A percentile compares a stretch with the other conserved stretches of the same genome.
phyloP scores from a whole-genome alignment of 2,329 filamentous ascomycete genomes.

The Colletotrichum higginsianum region DNA sequence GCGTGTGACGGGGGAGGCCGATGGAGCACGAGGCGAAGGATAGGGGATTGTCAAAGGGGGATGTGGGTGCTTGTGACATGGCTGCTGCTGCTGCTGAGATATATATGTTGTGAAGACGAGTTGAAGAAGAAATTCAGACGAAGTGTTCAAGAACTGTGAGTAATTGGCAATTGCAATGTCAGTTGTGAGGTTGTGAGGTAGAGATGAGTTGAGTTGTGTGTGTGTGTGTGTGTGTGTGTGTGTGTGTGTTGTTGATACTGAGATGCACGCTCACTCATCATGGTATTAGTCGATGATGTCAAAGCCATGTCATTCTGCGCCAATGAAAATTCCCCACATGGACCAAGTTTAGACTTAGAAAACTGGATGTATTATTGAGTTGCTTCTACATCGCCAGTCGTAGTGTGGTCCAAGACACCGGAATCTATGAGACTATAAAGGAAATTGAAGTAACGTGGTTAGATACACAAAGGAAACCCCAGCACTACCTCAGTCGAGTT shows the following conservation, averaged over 20 bases:
- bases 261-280: background rate
- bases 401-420: background rate
- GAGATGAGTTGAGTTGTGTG: too few species aligned
- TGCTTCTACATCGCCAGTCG: too few species aligned
- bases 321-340: conserved; percentile 9
- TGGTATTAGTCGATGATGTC: conserved; percentile 41
- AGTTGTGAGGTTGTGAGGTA: background rate
- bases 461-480: background rate
- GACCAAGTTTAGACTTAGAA: background rate
- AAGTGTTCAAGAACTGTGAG: too few species aligned
- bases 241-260: too few species aligned
- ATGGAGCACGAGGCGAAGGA: conserved; percentile 72
- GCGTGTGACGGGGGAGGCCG: conserved; percentile 58
- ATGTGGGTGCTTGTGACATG: conserved; percentile 3
- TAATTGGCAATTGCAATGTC: background rate
- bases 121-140: too few species aligned
- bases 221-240: too few species aligned
- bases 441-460: background rate
- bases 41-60: conserved; percentile 51
- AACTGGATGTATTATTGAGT: background rate
- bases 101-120: too few species aligned
- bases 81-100: too few species aligned
- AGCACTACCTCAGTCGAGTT: conserved; percentile 19
- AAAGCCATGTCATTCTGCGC: conserved; percentile 25
- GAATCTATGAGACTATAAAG: background rate